Percentiles rank a stretch among this genome's conserved stretches.
These are phyloP conservation scores for Sclerotinia minor DNA, from an alignment of 2,329 filamentous ascomycete species.

Conservation along the genomic window DNA sequence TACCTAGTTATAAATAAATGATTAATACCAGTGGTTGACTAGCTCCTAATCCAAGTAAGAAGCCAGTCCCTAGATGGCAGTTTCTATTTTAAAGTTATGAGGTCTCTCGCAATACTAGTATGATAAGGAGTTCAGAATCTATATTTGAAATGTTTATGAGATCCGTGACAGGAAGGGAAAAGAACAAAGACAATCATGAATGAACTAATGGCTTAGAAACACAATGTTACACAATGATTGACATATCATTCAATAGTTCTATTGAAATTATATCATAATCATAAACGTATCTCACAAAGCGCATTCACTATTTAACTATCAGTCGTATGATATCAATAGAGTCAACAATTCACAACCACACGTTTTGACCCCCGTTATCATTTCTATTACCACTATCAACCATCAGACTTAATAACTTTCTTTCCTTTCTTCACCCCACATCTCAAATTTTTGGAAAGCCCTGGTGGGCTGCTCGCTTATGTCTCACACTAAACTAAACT, in stretches of 20 bases:
- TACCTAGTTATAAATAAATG: background rate
- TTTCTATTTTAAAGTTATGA: background rate
- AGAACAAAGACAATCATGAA: constrained; percentile 11
- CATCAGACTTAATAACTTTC: too few relatives aligned
- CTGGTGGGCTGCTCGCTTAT: constrained; percentile 23
- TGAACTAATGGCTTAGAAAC: constrained; percentile 1
- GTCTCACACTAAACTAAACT: constrained; percentile 14
- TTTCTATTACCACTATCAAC: background rate
- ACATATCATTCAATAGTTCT: background rate
- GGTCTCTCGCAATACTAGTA: background rate
- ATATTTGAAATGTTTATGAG: background rate
- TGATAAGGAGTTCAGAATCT: background rate
- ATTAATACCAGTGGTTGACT: background rate
- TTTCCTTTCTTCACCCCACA: constrained; percentile 6
- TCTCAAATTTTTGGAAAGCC: constrained; percentile 8
- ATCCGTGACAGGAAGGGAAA: background rate
- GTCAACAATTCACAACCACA: background rate
- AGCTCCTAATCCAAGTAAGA: background rate
- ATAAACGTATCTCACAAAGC: background rate
- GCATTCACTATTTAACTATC: background rate
- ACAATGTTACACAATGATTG: background rate
- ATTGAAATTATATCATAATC: background rate
- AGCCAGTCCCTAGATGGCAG: background rate
- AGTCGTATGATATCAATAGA: background rate
- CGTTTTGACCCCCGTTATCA: background rate